Evolutionary conservation across 805 yeast species (phyloP), one percentile per base, ranked within the genome.

Genomic region (Candida awuae): DNA sequence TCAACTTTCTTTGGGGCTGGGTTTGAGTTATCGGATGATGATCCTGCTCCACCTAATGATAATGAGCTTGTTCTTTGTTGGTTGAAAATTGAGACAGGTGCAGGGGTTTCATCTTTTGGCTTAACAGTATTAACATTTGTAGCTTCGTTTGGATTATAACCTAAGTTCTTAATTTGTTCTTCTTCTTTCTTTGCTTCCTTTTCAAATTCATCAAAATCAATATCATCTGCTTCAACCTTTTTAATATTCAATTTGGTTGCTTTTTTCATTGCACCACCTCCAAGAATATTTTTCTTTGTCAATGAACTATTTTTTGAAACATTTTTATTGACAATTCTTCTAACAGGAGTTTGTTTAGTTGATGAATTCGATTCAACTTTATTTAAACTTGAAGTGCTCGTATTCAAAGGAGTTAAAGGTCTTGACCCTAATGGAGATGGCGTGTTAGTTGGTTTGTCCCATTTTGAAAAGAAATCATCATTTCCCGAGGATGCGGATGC

Each of bases 381-480:
- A 49, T 60, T 18, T n/a, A 40, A 35, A n/a, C 31, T 26, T 18
- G 48, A 23, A 10, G 47, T 16, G 22, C 38, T 32, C 16, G 41
- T 43, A 30, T 47, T 49, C 13, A 49, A 38, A 14, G 77, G 77
- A 2, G 77, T 71, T 21, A 56, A 55, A 27, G 65, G 62, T 40
- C 65, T 57, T 4, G 75, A 69, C 3, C 65, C 65, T 43, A 71
- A 46, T 12, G 80, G 78, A 4, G 76, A 69, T 20, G 61, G 58
- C 5, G 61, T 53, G 9, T 75, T 66, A 3, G 80, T 46, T n/a
- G 95, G 86, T 54, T 85, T 85, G 42, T 84, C 85, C 92, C 95
- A 88, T 56, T 77, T 80, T 38, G 92, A 73, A 63, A 92, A 92
- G 60, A 92, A 92, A 61, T 86, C 96, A 59, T 87, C 95, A 19